Evolutionary conservation across 2,329 filamentous ascomycete species (phyloP).

Genomic region (Colletotrichum sojae): DNA sequence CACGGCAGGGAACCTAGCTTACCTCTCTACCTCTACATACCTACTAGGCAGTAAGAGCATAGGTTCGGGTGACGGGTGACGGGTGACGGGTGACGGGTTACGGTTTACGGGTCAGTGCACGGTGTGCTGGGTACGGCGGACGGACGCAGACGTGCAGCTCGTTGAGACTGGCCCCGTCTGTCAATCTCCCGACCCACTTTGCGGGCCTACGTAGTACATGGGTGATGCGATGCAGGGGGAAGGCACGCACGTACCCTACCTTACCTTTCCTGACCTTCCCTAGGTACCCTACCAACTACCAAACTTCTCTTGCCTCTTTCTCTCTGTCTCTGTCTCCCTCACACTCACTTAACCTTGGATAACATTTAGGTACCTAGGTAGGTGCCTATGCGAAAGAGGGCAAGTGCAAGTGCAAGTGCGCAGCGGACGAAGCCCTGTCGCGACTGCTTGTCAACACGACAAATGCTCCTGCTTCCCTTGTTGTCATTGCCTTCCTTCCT

Average conservation of each 20-base stretch:
- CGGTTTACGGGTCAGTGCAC: too few relatives aligned
- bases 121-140: too few relatives aligned
- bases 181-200: conserved; percentile 37
- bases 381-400: too few relatives aligned
- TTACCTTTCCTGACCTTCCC: conserved; percentile 5
- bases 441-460: conserved; percentile 2
- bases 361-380: too few relatives aligned
- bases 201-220: conserved; percentile 23
- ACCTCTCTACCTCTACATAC: background rate
- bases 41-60: background rate
- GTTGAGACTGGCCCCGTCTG: conserved; percentile 8
- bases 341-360: too few relatives aligned
- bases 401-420: too few relatives aligned
- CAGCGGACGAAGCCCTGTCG: too few relatives aligned
- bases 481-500: conserved; percentile 1
- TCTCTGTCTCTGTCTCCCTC: background rate
- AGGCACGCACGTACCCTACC: conserved; percentile 32
- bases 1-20: background rate
- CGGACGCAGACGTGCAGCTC: too few relatives aligned
- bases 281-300: too few relatives aligned
- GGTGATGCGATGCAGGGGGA: conserved; percentile 6
- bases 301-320: background rate
- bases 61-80: too few relatives aligned
- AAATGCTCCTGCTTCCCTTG: background rate
- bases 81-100: too few relatives aligned